phyloP scores from a whole-genome alignment of 2,329 filamentous ascomycete genomes.

The Aspergillus phoenicis region DNA sequence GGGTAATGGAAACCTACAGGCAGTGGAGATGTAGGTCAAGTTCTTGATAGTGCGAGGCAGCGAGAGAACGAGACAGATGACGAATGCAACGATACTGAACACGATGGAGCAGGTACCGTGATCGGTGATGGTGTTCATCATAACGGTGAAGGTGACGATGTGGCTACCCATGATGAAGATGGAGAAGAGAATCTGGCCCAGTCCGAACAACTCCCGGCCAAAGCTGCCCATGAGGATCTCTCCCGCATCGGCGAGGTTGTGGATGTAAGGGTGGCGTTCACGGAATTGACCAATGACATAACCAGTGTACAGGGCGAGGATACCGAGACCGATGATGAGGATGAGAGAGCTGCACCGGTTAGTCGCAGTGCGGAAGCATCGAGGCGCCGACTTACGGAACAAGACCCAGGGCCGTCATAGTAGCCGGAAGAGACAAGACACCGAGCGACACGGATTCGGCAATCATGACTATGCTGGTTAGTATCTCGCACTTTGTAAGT shows the following conservation, averaged over 20 bases:
- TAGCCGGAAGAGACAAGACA: constrained; percentile 57
- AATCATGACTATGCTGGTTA: constrained; percentile 49
- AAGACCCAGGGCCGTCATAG: constrained; percentile 54
- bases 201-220: constrained; percentile 64
- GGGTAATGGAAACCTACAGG: constrained; percentile 44
- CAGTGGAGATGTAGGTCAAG: constrained; percentile 62
- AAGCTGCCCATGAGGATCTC: constrained; percentile 62
- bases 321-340: constrained; percentile 56
- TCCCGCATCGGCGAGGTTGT: constrained; percentile 69
- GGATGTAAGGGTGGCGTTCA: constrained; percentile 59
- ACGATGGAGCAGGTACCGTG: constrained; percentile 65
- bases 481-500: background rate
- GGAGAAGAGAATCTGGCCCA: constrained; percentile 64
- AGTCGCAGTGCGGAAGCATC: constrained; percentile 2
- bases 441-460: constrained; percentile 60
- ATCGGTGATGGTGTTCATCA: constrained; percentile 65
- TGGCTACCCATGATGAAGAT: constrained; percentile 73
- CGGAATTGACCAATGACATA: constrained; percentile 63
- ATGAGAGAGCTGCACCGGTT: constrained; percentile 49
- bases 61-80: constrained; percentile 61
- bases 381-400: constrained; percentile 43
- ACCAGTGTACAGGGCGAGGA: constrained; percentile 61
- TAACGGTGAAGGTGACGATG: constrained; percentile 68
- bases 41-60: constrained; percentile 65
- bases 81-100: constrained; percentile 61